phyloP scores from a whole-genome alignment of 1,284 basidiomycete species.

The Tetrapyrgos nigripes region DNA sequence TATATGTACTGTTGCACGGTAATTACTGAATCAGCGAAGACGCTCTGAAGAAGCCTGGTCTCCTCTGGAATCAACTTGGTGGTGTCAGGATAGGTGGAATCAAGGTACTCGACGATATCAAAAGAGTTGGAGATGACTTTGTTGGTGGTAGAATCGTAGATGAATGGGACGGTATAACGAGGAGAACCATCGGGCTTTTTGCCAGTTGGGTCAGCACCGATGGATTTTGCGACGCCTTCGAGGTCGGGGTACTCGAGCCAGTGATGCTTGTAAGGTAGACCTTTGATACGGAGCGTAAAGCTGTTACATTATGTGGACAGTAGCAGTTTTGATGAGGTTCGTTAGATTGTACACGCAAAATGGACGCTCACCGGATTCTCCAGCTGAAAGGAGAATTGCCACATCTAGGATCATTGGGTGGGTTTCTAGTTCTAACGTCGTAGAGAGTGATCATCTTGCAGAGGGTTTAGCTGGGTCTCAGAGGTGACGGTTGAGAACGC shows the following conservation, averaged over 20 bases:
- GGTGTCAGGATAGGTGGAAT: too few relatives aligned
- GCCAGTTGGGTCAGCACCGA: constrained; percentile 1
- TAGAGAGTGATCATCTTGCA: not conserved
- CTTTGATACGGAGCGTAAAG: constrained; percentile 1
- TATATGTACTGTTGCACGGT: too few relatives aligned
- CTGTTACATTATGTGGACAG: not conserved
- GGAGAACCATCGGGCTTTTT: constrained; percentile 15
- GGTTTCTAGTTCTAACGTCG: not conserved
- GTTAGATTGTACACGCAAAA: too few relatives aligned
- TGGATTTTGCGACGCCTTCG: not conserved
- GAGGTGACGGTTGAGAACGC: too few relatives aligned
- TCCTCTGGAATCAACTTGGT: too few relatives aligned
- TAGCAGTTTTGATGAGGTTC: not conserved
- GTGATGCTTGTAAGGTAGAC: not conserved
- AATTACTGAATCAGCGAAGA: too few relatives aligned
- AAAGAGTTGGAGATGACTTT: constrained; percentile 32
- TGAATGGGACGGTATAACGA: constrained; percentile 31
- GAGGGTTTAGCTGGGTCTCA: too few relatives aligned
- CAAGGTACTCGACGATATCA: constrained; percentile 37
- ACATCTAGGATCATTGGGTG: not conserved
- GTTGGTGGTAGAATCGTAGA: constrained; percentile 19
- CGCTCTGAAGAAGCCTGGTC: too few relatives aligned
- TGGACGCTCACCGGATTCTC: not conserved
- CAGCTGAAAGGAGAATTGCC: not conserved
- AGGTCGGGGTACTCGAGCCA: constrained; percentile 7